Percentiles rank a stretch among this genome's conserved stretches.
These are phyloP conservation scores for Fusarium oligoseptatum DNA, from an alignment of 2,329 filamentous ascomycete genomes.

Conservation along the genomic window DNA sequence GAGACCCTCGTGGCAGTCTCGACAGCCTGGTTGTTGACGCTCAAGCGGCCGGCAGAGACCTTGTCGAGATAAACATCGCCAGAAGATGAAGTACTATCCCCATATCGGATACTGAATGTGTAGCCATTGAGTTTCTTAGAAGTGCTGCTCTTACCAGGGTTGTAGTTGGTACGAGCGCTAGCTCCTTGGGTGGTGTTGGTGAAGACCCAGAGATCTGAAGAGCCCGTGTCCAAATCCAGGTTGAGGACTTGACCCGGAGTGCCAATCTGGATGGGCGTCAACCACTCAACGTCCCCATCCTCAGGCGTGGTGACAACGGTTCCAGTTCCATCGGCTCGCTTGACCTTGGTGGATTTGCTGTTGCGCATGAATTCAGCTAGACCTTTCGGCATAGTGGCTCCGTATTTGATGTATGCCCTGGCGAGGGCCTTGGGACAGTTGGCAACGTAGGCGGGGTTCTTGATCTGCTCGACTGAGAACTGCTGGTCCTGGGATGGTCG, in stretches of 20 bases:
- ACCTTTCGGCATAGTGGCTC: conserved; percentile 49
- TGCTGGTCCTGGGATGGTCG: conserved; percentile 15
- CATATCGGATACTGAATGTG: conserved; percentile 59
- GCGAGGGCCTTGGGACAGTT: conserved; percentile 52
- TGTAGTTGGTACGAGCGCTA: conserved; percentile 56
- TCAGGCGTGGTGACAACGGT: conserved; percentile 41
- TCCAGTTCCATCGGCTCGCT: conserved; percentile 47
- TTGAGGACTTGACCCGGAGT: conserved; percentile 59
- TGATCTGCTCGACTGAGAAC: conserved; percentile 53
- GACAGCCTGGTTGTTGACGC: conserved; percentile 57
- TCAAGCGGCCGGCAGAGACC: conserved; percentile 58
- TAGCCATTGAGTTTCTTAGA: conserved; percentile 53
- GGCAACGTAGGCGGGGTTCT: conserved; percentile 52
- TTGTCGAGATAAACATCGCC: conserved; percentile 60
- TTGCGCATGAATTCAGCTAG: conserved; percentile 46
- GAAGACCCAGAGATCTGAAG: conserved; percentile 63
- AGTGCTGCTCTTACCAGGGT: conserved; percentile 55
- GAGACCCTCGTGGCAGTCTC: conserved; percentile 59
- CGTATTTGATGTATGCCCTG: conserved; percentile 55
- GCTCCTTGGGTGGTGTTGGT: conserved; percentile 58
- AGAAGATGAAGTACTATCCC: conserved; percentile 57
- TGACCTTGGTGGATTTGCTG: conserved; percentile 26
- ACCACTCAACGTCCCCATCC: conserved; percentile 53
- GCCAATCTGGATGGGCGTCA: conserved; percentile 58
- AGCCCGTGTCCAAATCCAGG: conserved; percentile 62